Base-by-base conservation (phyloP, 2,329 filamentous ascomycete species). In the Phyllosticta citribraziliensis region DNA sequence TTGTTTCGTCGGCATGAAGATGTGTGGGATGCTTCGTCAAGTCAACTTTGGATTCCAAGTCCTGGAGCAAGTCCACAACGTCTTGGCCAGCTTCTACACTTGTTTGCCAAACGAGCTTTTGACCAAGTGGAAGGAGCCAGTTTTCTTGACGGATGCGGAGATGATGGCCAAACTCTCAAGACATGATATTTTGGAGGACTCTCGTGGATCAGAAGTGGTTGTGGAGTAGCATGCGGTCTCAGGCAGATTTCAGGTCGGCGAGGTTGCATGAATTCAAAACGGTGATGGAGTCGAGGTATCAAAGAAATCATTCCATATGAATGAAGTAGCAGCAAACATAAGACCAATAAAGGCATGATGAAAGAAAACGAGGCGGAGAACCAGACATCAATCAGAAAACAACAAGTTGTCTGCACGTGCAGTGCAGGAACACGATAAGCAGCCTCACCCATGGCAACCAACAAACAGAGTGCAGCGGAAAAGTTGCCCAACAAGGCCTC, bases 1-100 rank as follows among this genome's bases (percentile, higher is more conserved):
- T 60, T 83, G 88, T 68, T 81, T 82, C 62, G 72, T 80, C 0
- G 89, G 90, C 0, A 73, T 80, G 73, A 80, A 77, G 69, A 68
- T 80, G 55, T 67, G 74, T 40, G 76, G 69, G 10, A 11, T 33
- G 20, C 19, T 57, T 19, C 54, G 52, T 30, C 27, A 25, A 20
- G 47, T 54, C 17, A 58, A 25, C 24, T 14, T 58, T 24, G 57
- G 50, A n/a, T 12, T 63, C 17, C 22, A 51, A 8, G 40, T 25
- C 30, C 17, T 74, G 52, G 77, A 79, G 57, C 66, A 70, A 12
- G 67, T 78, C 56, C 68, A 69, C 14, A 66, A 72, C n/a, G 66
- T 71, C 51, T 72, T 74, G 63, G 74, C 73, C 40, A 77, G 72
- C 60, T 79, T 79, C 71, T 78, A 73, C 64, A 71, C 68, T 19